These are phyloP conservation scores for Chionographis japonica DNA, from an alignment of 106 monocot genomes.

Conservation along the genomic window DNA sequence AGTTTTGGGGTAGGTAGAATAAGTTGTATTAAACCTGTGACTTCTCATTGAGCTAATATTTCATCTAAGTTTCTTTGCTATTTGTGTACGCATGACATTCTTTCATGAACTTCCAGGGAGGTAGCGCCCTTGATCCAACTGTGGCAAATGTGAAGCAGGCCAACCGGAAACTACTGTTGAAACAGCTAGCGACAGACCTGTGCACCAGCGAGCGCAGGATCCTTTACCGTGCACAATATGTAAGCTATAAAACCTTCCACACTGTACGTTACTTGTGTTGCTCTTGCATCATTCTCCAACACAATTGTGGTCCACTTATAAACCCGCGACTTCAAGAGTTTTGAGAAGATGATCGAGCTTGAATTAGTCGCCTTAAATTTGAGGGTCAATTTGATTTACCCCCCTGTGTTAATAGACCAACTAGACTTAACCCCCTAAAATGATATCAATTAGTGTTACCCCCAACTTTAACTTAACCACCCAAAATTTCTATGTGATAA, in stretches of 20 bases:
- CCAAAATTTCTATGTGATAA: too few species aligned
- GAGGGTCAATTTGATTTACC: too few species aligned
- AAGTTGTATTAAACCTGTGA: not conserved
- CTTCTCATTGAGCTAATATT: not conserved
- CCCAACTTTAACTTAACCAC: too few species aligned
- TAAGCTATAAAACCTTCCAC: constrained; percentile 22
- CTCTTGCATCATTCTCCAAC: not conserved
- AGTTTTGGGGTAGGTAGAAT: too few species aligned
- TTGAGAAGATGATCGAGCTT: too few species aligned
- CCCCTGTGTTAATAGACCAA: too few species aligned
- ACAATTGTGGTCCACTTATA: too few species aligned
- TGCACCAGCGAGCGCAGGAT: constrained; percentile 86
- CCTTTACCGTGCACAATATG: constrained; percentile 83
- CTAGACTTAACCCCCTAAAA: too few species aligned
- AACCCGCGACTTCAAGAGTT: too few species aligned
- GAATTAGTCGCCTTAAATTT: too few species aligned
- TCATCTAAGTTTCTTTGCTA: not conserved
- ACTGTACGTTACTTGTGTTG: not conserved
- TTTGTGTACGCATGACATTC: not conserved
- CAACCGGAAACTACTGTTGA: constrained; percentile 63
- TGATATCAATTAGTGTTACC: too few species aligned
- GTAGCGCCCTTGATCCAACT: constrained; percentile 26
- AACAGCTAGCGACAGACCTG: constrained; percentile 71
- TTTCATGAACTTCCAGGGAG: constrained; percentile 32
- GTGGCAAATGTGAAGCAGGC: constrained; percentile 51